Evolutionary conservation across 768 basidiomycete genomes (phyloP), one percentile per base, ranked within the genome.

Genomic region (Leccinum olivaceopallidum): DNA sequence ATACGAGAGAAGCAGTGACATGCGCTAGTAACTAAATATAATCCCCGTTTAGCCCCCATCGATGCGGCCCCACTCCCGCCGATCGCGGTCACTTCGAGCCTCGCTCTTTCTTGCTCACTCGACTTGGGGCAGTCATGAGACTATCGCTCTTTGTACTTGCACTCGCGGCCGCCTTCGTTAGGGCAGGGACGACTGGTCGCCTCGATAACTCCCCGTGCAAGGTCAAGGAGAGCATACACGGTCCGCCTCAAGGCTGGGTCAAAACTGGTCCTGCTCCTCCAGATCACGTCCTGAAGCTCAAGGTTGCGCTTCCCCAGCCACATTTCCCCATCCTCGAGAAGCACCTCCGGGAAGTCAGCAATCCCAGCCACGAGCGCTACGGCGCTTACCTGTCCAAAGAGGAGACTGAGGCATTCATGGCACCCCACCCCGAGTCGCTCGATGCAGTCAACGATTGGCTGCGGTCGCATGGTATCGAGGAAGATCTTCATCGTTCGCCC

Each of bases 371-470:
- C 59, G 62, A 69, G 26, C 81, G 81, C 37, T 86, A 85, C 64
- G 85, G 84, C 0, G 74, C 77, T 20, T 78, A 85, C 67, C 72
- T 91, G 44, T 81, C 86, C 57, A 87, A 87, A 71, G 83, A 82
- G 56, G 83, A 90, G 62, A 85, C 87, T 5, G 86, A 89, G 50
- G 77, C 67, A 2, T 75, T 89, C 50, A 80, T 89, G 55, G 78
- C 83, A 22, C 90, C 89, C 4, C 79, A 81, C 63, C 75, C 77
- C 0, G 78, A 80, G 53, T 86, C 83, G 53, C 60, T 88, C 16
- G 69, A 78, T 32, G 67, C 77, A 5, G 87, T 91, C 37, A 77
- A 83, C 37, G 78, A 81, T 62, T 92, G 90, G 89, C 76, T 91
- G 18, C 75, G 73, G 0, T 78, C 77, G 3, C 79, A 87, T 60